These are phyloP conservation scores for Boletus sensibilis DNA, from an alignment of 768 basidiomycete species.

Conservation along the genomic window DNA sequence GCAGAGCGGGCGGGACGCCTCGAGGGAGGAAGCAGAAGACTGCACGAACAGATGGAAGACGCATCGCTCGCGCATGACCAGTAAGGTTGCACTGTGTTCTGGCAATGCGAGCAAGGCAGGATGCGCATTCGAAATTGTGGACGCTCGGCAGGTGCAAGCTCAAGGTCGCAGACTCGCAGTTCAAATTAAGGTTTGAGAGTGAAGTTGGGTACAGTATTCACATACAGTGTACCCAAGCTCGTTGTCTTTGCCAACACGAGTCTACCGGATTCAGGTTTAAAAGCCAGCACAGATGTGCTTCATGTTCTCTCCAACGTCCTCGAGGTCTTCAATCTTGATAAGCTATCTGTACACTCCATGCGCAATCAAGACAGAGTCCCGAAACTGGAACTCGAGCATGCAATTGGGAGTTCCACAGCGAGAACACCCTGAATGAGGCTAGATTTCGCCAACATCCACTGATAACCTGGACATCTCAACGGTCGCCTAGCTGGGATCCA, in stretches of 20 bases:
- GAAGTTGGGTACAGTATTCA: neutral
- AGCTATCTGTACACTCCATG: neutral
- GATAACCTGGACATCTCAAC: no score
- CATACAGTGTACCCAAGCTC: no score
- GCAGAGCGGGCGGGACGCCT: no score
- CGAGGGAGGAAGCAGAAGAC: neutral
- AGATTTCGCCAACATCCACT: no score
- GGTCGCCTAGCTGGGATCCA: no score
- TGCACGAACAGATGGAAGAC: neutral
- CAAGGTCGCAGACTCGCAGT: conserved; percentile 5
- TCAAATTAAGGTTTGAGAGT: conserved; percentile 7
- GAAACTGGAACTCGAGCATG: neutral
- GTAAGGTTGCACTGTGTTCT: no score
- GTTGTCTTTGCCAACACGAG: no score
- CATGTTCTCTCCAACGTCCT: conserved; percentile 1
- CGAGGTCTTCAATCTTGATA: conserved; percentile 19
- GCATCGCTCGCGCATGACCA: neutral
- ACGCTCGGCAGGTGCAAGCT: neutral
- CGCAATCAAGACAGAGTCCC: neutral
- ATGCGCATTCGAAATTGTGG: neutral
- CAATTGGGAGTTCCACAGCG: no score
- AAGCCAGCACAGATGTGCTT: no score
- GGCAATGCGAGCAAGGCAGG: neutral
- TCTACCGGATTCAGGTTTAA: no score
- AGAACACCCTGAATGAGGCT: neutral